Base-by-base conservation (phyloP, 1,284 basidiomycete genomes). In the Tilletia setariae region DNA sequence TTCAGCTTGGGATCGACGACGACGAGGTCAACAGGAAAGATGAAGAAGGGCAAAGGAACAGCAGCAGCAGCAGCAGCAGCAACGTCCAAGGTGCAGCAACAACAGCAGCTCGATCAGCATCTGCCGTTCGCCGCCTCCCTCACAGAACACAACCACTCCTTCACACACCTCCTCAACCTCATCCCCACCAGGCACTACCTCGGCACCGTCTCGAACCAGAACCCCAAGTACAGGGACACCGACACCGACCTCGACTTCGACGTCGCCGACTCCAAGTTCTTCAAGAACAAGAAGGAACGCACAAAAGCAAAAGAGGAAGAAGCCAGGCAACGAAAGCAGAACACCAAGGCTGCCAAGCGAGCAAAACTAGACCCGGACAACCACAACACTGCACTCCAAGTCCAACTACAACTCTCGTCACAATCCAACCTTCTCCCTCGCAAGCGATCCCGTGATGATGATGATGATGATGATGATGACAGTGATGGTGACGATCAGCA, bases 111-210 rank as follows among this genome's bases (percentile, higher is more conserved):
- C 6, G 35, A 6, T 4, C 4, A 4, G 35, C 35, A 19, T 4
- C 46, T 7, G 46, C 51, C 51, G 7, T 49, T 56, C 51, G 51
- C 11, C 2, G 51, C 51, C 30, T 61, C 56, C 4, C 70, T 81
- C 9, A 42, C 63, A 15, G 65, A 63, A 47, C 78, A 80, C 69
- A 74, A 80, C 64, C 61, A 51, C 28, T 74, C 79, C 15, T 81
- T 81, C 64, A 71, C 70, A 19, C 64, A 65, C 28, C 74, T 81
- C 2, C 71, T 81, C 51, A 62, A 70, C 46, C 73, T 80, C 44
- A 80, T 81, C 30, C 80, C 80, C 43, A 73, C 80, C 2, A 69
- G 79, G 28, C 77, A 77, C 67, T 81, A 81, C 69, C 74, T 81
- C 30, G 56, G 56, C 56, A 32, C 56, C 28, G 32, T 61, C 56